Conservation (phyloP, 1,284 basidiomycete species). For the Pholiota adiposa region DNA sequence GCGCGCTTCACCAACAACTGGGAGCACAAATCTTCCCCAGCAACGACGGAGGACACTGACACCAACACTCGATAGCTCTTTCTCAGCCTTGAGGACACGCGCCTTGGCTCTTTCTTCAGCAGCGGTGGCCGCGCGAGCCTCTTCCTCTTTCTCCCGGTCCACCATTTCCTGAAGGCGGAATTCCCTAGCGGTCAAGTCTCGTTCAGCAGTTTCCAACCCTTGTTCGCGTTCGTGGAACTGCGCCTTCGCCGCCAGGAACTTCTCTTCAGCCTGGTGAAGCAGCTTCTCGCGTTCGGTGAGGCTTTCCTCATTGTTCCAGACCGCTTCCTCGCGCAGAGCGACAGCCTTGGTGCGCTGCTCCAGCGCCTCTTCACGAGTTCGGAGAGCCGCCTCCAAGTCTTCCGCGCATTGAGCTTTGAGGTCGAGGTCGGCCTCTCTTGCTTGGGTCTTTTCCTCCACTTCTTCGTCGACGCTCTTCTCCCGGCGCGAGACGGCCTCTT, state of each 20-base stretch:
- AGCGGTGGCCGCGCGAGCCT: neutral
- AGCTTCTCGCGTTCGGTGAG: neutral
- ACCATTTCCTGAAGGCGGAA: neutral
- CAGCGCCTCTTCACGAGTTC: neutral
- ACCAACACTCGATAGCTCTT: neutral
- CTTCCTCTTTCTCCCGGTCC: neutral
- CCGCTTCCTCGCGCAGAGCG: neutral
- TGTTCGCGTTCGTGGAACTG: neutral
- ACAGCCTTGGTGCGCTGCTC: neutral
- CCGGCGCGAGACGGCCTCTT: neutral
- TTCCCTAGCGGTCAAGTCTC: neutral
- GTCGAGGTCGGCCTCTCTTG: neutral
- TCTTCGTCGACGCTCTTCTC: neutral
- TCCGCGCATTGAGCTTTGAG: neutral
- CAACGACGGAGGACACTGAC: neutral
- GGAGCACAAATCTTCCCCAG: conserved; percentile 1
- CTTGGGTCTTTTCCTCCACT: neutral
- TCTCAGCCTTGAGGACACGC: neutral
- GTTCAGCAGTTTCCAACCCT: neutral
- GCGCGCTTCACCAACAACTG: neutral
- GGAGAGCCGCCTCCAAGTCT: neutral
- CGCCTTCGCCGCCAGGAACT: neutral
- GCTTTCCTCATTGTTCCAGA: neutral
- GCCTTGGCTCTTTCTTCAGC: neutral
- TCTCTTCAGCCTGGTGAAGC: neutral